Base-by-base conservation (phyloP, 2,329 filamentous ascomycete species). In the Plectosphaerella cucumerina region DNA sequence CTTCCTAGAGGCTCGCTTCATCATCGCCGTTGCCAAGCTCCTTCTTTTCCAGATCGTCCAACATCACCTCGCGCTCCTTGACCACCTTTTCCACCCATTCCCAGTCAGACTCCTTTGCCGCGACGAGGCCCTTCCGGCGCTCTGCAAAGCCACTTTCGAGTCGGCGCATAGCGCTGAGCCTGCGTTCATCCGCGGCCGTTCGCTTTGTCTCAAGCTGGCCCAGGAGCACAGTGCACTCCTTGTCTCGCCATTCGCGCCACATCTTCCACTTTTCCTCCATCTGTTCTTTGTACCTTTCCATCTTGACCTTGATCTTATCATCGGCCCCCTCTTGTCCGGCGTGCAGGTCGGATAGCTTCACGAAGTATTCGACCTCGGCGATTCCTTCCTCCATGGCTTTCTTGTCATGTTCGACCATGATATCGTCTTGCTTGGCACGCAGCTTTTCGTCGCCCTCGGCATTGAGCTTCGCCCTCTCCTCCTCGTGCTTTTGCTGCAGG, bases 11-110 rank as follows among this genome's bases (percentile, higher is more conserved):
- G 15, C 42, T 44, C 20, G 42, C 42, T 21, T 8, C n/a, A 12
- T 44, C 42, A 14, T 23, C 42, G 15, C 42, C 21, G 21, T 44
- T 44, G 23, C 26, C 23, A 6, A 42, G 39, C 39, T 42, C 39
- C 20, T 18, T 17, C 8, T 10, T 18, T 11, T 42, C 39, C n/a
- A 18, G 2, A 9, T 42, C 39, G 39, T 42, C 39, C 4, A 42
- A 11, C 39, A 42, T 42, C 39, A n/a, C 10, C 17, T 42, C 39
- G 3, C 39, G 39, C 39, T 42, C 39, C 6, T 17, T 17, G 5
- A 42, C 55, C 4, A 80, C 71, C 41, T 70, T 66, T 34, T 65
- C 63, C 21, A 74, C 61, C 79, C 80, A 83, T 50, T 62, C 66
- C 51, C 67, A 61, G 65, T 82, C 77, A 0, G 73, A 75, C 6